These are phyloP conservation scores for Penicillium salamii DNA, from an alignment of 495 filamentous ascomycete genomes.

Conservation along the genomic window DNA sequence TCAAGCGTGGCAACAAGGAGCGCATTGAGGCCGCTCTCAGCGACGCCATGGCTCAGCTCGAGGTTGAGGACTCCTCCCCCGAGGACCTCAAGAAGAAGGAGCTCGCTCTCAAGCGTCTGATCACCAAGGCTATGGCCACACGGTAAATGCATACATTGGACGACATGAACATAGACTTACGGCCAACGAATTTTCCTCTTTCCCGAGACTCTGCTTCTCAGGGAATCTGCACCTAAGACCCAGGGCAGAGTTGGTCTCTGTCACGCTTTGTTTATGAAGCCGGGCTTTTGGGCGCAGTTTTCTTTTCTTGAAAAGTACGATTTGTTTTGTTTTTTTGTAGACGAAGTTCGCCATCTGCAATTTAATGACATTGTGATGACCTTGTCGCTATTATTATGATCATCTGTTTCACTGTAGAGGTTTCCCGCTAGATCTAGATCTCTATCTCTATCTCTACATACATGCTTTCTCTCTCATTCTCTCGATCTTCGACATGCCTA, in stretches of 20 bases:
- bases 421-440: too few relatives aligned
- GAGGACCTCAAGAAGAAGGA: constrained; percentile 99
- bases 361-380: constrained; percentile 41
- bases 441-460: too few relatives aligned
- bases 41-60: constrained; percentile 83
- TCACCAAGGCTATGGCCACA: constrained; percentile 95
- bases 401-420: too few relatives aligned
- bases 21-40: constrained; percentile 94
- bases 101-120: constrained; percentile 92
- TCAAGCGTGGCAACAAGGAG: constrained; percentile 98
- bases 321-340: constrained; percentile 24
- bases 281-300: constrained; percentile 30
- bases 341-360: constrained; percentile 36
- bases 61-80: constrained; percentile 81
- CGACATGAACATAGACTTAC: constrained; percentile 14
- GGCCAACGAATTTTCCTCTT: constrained; percentile 18
- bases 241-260: constrained; percentile 22
- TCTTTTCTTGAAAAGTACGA: constrained; percentile 37
- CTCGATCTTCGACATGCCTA: too few relatives aligned
- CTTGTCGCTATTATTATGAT: constrained; percentile 5
- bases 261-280: constrained; percentile 29
- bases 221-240: constrained; percentile 25
- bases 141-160: constrained; percentile 55
- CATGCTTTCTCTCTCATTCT: too few relatives aligned
- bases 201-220: constrained; percentile 13